Evolutionary conservation across 2,329 filamentous ascomycete species (phyloP), one percentile per base, ranked within the genome.

Genomic region (Metarhizium robertsii): DNA sequence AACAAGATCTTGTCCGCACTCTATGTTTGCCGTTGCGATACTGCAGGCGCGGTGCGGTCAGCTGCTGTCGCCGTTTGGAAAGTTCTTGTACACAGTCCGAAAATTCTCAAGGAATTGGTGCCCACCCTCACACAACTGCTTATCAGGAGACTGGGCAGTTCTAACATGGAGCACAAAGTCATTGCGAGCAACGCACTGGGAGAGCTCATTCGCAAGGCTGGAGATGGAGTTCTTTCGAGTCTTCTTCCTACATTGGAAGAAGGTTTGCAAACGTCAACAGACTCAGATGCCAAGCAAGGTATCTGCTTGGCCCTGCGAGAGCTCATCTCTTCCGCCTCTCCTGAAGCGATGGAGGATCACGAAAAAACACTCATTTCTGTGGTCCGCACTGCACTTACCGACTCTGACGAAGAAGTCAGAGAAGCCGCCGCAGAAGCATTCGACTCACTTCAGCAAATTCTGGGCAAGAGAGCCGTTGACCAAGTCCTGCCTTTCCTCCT

Each of bases 121-220:
- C 92, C 94, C 48, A 96, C 91, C 1, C 85, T 99, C 58, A 95
- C 91, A 6, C 92, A 96, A 69, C 84, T 99, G 60, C 87, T 99
- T 64, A 97, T 99, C 68, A 85, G 90, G 57, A 88, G 94, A 51
- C 81, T 99, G 62, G 94, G 91, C 59, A 97, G 92, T 69, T 88
- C 92, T 49, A 97, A 96, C 67, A 92, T 95, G 86, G 94, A 99
- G 71, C 94, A 99, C 72, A 97, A 96, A 77, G 88, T 96, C 63
- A 99, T 99, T 77, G 94, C 95, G 61, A 92, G 92, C 69, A 97
- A 97, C 70, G 91, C 94, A 51, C 80, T 99, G 55, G 94, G 94
- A 66, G 94, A 99, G 69, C 84, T 99, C 61, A 97, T 99, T 66
- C 87, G 94, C 65, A 96, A 96, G 73, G 92, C 94, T 65, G 94